A percentile compares a stretch with the other conserved stretches of the same genome.
phyloP scores from a whole-genome alignment of 2,329 filamentous ascomycete genomes.

The Dothistroma pini region DNA sequence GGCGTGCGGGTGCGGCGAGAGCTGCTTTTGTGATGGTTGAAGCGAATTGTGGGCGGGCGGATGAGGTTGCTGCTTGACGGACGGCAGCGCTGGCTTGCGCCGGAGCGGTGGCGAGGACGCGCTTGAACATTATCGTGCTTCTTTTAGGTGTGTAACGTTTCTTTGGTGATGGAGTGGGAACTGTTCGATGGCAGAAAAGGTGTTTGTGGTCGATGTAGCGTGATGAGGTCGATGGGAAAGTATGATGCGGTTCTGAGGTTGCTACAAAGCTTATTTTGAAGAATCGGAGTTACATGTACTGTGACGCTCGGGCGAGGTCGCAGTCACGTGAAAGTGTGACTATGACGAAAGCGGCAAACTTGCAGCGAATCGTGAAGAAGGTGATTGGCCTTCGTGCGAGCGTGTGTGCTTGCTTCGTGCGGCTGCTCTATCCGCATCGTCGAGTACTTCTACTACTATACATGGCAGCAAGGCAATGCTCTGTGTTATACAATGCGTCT shows the following conservation, averaged over 20 bases:
- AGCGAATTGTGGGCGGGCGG: conserved; percentile 41
- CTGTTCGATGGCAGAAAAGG: not conserved
- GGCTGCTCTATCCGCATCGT: conserved; percentile 3
- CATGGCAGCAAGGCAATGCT: conserved; percentile 6
- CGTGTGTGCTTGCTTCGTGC: conserved; percentile 4
- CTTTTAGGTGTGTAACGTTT: not conserved
- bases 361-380: not conserved
- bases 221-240: not conserved
- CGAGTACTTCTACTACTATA: conserved; percentile 1
- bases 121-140: conserved; percentile 52
- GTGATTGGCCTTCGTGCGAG: not conserved
- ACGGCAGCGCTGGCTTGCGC: conserved; percentile 51
- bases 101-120: conserved; percentile 53
- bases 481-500: not conserved
- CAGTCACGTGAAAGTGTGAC: not conserved
- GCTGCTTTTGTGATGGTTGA: conserved; percentile 37
- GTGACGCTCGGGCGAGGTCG: not conserved
- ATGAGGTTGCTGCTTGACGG: conserved; percentile 48
- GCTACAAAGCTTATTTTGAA: not conserved
- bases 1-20: conserved; percentile 41
- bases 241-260: conserved; percentile 1
- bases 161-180: not conserved
- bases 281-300: not conserved
- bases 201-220: not conserved
- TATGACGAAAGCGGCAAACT: not conserved